Percentiles rank a stretch among this genome's conserved stretches.
Conservation (phyloP, 2,329 filamentous ascomycete genomes). For the Talaromyces atroroseus region DNA sequence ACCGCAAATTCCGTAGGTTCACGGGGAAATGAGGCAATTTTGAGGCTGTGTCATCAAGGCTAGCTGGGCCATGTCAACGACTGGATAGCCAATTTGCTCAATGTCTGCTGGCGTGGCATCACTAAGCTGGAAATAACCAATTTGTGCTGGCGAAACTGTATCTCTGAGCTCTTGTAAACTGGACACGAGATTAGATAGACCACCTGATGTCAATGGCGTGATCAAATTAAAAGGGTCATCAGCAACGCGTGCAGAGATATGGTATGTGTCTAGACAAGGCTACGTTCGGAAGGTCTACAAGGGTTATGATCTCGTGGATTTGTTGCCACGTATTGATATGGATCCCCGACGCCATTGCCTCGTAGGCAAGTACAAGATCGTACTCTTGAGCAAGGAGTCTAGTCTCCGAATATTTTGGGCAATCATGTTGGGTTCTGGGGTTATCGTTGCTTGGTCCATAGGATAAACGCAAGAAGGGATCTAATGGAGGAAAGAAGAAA, state of each 20-base stretch:
- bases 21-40: constrained; percentile 19
- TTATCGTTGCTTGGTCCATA: neutral
- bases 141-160: constrained; percentile 12
- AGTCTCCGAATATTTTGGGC: constrained; percentile 4
- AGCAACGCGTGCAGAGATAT: constrained; percentile 16
- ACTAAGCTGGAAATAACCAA: constrained; percentile 20
- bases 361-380: constrained; percentile 18
- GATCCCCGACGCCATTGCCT: constrained; percentile 11
- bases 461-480: neutral
- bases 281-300: constrained; percentile 14
- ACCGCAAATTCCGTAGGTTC: constrained; percentile 14
- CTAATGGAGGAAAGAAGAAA: neutral
- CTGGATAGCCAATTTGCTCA: constrained; percentile 16
- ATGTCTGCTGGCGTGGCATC: constrained; percentile 18
- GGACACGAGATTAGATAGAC: constrained; percentile 5
- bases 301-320: constrained; percentile 12
- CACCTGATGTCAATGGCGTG: constrained; percentile 11
- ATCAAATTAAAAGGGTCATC: constrained; percentile 17
- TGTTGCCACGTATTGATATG: constrained; percentile 15
- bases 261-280: constrained; percentile 16
- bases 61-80: constrained; percentile 15
- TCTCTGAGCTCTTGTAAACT: constrained; percentile 16
- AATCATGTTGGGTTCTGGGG: neutral
- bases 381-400: constrained; percentile 17
- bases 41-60: constrained; percentile 20